Conservation (phyloP, 495 filamentous ascomycete species). For the Xylaria intraflava region DNA sequence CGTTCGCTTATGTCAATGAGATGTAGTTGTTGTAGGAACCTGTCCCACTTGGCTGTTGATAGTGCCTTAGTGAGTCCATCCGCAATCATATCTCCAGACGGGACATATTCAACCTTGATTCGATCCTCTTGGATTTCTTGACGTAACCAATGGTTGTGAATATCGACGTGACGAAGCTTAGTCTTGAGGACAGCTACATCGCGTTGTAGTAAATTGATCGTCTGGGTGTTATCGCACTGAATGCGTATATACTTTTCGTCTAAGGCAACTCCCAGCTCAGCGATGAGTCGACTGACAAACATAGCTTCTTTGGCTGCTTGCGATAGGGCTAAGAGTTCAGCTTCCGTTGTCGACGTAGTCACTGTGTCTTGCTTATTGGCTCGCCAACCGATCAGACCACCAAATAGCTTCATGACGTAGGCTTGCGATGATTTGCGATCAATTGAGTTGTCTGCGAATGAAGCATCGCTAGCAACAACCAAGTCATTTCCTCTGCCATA, state of each 20-base stretch:
- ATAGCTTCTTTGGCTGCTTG: slow-evolving; percentile 17
- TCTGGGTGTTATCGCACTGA: background rate
- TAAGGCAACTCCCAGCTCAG: background rate
- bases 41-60: too few relatives aligned
- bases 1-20: too few relatives aligned
- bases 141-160: background rate
- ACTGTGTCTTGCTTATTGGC: slow-evolving; percentile 21
- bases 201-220: background rate
- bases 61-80: too few relatives aligned
- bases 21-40: too few relatives aligned
- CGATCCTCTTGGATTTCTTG: too few relatives aligned
- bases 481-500: background rate
- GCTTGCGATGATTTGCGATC: slow-evolving; percentile 6
- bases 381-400: slow-evolving; percentile 18
- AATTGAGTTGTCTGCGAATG: background rate
- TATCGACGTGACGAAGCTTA: background rate
- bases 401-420: slow-evolving; percentile 22
- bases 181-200: background rate
- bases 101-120: too few relatives aligned
- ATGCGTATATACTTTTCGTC: background rate
- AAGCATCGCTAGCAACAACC: background rate
- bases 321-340: slow-evolving; percentile 17
- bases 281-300: slow-evolving; percentile 5
- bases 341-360: slow-evolving; percentile 25
- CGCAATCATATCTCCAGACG: too few relatives aligned